A percentile compares a stretch with the other conserved stretches of the same genome.
phyloP scores from a whole-genome alignment of 176 grass and related monocot genomes.

The Otatea glauca region DNA sequence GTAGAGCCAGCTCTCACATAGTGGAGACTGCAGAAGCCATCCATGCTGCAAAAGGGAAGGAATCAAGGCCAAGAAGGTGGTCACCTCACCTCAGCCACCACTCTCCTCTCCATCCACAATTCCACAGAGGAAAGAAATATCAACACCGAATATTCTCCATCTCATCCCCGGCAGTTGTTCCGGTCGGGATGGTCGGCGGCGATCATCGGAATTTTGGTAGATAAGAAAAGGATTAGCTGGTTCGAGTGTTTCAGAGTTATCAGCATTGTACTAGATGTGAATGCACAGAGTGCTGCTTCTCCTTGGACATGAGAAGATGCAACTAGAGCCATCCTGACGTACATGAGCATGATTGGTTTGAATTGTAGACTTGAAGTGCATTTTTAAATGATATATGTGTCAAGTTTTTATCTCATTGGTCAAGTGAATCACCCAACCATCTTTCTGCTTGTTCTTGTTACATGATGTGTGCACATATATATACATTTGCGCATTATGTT shows the following conservation, averaged over 20 bases:
- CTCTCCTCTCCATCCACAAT: constrained; percentile 39
- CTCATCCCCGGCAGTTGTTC: not conserved
- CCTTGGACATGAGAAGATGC: not conserved
- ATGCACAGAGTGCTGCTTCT: not conserved
- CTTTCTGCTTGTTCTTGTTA: constrained; percentile 18
- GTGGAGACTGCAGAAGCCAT: constrained; percentile 52
- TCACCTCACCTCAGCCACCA: constrained; percentile 40
- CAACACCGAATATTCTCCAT: constrained; percentile 44
- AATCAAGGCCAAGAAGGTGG: constrained; percentile 44
- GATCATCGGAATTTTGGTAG: not conserved
- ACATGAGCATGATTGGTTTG: constrained; percentile 32
- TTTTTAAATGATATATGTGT: not conserved
- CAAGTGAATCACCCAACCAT: constrained; percentile 29
- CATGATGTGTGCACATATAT: constrained; percentile 16
- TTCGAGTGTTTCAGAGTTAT: not conserved
- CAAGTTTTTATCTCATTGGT: constrained; percentile 22
- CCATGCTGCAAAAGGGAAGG: constrained; percentile 49
- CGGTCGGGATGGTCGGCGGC: not conserved
- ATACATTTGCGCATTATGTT: not conserved
- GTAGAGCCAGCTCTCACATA: constrained; percentile 41
- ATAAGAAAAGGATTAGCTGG: not conserved
- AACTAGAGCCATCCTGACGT: not conserved
- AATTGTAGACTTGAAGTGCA: not conserved
- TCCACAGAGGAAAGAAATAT: constrained; percentile 21
- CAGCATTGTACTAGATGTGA: not conserved